phyloP scores from a whole-genome alignment of 75 land plant genomes.

The Chamaecyparis obtusa region DNA sequence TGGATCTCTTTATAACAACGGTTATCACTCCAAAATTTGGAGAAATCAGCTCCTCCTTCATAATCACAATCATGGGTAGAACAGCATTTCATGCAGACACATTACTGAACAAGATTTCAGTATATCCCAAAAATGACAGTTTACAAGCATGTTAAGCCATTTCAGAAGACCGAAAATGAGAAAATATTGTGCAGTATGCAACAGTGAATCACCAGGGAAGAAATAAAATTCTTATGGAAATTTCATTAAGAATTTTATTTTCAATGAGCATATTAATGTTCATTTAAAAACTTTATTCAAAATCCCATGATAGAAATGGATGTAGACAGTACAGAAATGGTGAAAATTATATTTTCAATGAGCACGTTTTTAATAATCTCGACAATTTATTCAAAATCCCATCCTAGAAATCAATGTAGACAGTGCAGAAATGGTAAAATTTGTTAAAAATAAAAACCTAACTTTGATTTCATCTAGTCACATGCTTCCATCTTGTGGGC shows the following conservation, averaged over 20 bases:
- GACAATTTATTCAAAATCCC: background rate
- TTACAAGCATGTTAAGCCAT: background rate
- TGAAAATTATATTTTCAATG: background rate
- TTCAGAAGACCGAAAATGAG: background rate
- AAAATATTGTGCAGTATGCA: background rate
- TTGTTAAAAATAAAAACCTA: background rate
- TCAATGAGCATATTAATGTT: background rate
- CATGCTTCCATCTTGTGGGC: background rate
- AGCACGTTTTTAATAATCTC: background rate
- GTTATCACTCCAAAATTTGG: background rate
- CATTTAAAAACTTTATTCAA: background rate
- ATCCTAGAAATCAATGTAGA: background rate
- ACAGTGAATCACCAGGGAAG: background rate
- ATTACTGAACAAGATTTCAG: background rate
- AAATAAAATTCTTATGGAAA: background rate
- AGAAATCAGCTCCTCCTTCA: background rate
- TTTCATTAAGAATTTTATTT: background rate
- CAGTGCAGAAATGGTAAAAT: background rate
- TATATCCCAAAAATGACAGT: background rate
- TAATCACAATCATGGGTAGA: background rate
- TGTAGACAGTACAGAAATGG: background rate
- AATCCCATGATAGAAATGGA: background rate
- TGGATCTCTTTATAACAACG: background rate
- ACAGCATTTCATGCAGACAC: background rate
- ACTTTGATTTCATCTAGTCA: background rate